Evolutionary conservation across 441 rosid genomes (phyloP).

Genomic region (Gossypium aridum): DNA sequence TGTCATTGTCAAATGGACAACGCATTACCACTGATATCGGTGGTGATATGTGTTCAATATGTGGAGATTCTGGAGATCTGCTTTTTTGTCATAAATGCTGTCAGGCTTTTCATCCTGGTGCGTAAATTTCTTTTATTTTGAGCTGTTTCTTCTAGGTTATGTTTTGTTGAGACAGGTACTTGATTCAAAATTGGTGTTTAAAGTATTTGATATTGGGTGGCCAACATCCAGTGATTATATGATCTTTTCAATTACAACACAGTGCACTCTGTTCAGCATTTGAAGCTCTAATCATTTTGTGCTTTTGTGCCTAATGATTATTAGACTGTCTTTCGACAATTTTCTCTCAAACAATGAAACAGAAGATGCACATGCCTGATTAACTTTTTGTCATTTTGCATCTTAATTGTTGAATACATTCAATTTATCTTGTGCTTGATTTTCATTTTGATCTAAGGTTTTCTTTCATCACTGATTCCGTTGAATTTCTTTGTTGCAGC

Average conservation of each 20-base stretch:
- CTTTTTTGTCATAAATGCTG: slow-evolving; percentile 72
- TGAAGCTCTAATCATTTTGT: neutral
- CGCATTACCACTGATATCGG: slow-evolving; percentile 50
- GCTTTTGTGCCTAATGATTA: neutral
- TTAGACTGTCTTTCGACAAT: neutral
- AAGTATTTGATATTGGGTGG: neutral
- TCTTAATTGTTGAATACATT: neutral
- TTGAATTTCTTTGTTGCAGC: slow-evolving; percentile 44
- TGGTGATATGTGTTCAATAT: slow-evolving; percentile 81
- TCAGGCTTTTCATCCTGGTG: slow-evolving; percentile 81
- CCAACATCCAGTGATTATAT: neutral
- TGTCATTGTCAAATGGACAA: slow-evolving; percentile 72
- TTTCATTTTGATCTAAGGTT: neutral
- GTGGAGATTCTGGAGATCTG: slow-evolving; percentile 80
- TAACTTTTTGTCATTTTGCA: neutral
- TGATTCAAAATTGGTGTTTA: neutral
- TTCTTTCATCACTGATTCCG: slow-evolving; percentile 8
- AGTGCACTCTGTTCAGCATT: neutral
- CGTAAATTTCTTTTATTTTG: slow-evolving; percentile 5
- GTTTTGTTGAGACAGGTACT: neutral
- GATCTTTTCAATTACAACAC: neutral
- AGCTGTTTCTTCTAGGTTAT: neutral
- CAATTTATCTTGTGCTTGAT: neutral
- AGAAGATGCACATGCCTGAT: neutral
- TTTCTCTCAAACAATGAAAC: neutral